A percentile compares a stretch with the other conserved stretches of the same genome.
Conservation (phyloP, 2,329 filamentous ascomycete genomes). For the Diplodia mutila region DNA sequence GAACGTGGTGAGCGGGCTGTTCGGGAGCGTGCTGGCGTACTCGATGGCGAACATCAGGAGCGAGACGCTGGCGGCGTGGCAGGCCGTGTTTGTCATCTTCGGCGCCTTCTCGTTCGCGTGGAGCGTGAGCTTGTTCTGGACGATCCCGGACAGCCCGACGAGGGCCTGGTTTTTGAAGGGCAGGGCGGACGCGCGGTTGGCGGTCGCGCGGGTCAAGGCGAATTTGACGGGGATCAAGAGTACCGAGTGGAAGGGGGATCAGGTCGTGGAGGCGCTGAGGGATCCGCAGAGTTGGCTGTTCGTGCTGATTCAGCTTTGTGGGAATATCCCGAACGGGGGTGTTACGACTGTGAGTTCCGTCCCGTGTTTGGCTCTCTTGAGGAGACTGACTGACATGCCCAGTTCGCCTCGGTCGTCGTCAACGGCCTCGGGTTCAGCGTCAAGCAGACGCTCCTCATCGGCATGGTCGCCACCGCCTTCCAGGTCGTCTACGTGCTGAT, state of each 20-base stretch:
- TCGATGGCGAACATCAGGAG: constrained; percentile 9
- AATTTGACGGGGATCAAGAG: constrained; percentile 28
- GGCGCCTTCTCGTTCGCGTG: constrained; percentile 31
- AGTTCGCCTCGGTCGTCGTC: constrained; percentile 25
- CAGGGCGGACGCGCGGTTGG: constrained; percentile 35
- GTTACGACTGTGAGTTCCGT: constrained; percentile 19
- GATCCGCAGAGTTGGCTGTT: constrained; percentile 26
- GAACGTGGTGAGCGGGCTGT: background rate
- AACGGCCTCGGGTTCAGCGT: constrained; percentile 26
- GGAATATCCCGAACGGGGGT: constrained; percentile 20
- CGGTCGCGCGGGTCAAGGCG: constrained; percentile 34
- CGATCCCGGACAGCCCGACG: constrained; percentile 8
- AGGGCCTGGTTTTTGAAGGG: constrained; percentile 8
- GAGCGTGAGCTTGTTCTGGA: constrained; percentile 29
- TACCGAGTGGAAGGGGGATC: constrained; percentile 41
- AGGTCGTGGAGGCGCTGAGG: constrained; percentile 45
- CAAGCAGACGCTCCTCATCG: constrained; percentile 26
- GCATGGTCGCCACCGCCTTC: constrained; percentile 30
- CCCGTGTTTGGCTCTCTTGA: too few relatives aligned
- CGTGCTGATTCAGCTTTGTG: constrained; percentile 22
- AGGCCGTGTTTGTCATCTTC: constrained; percentile 28
- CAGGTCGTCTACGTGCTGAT: constrained; percentile 26
- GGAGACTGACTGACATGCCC: background rate
- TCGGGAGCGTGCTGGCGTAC: constrained; percentile 20
- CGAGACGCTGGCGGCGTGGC: background rate